These are phyloP conservation scores for Pleurotus salmoneostramineus DNA, from an alignment of 768 basidiomycete genomes.

Conservation along the genomic window DNA sequence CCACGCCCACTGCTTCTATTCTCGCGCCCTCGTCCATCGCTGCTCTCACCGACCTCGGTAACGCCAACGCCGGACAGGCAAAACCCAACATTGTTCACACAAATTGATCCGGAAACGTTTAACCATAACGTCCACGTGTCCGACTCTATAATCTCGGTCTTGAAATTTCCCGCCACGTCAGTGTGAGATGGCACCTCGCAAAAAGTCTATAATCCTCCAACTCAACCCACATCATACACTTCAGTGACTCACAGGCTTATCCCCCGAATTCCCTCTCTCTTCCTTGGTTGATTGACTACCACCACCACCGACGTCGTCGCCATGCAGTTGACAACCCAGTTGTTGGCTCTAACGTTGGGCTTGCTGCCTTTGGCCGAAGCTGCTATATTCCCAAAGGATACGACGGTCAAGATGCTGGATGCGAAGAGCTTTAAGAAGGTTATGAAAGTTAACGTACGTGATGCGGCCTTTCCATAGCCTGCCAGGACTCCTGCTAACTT, in stretches of 20 bases:
- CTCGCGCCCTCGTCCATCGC: too few species aligned
- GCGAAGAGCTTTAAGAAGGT: conserved; percentile 63
- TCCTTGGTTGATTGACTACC: not conserved
- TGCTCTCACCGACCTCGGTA: too few species aligned
- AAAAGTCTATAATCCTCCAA: not conserved
- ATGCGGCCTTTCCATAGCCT: not conserved
- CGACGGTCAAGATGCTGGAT: conserved; percentile 72
- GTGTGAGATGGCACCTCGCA: conserved; percentile 6
- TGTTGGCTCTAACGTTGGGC: conserved; percentile 10
- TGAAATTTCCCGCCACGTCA: conserved; percentile 8
- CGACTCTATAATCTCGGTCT: too few species aligned
- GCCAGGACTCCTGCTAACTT: not conserved
- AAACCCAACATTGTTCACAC: too few species aligned
- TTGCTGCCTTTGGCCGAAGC: conserved; percentile 38
- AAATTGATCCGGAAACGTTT: too few species aligned
- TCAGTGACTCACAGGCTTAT: not conserved
- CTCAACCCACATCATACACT: not conserved
- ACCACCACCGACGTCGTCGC: not conserved
- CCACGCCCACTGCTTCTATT: too few species aligned
- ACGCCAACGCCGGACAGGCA: too few species aligned
- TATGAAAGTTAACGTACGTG: conserved; percentile 73
- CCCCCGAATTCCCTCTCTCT: not conserved
- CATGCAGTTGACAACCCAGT: conserved; percentile 6
- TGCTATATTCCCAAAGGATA: conserved; percentile 43
- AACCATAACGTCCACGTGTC: not conserved